A percentile compares a stretch with the other conserved stretches of the same genome.
Conservation (phyloP, 495 filamentous ascomycete species). For the Neurospora sp. region DNA sequence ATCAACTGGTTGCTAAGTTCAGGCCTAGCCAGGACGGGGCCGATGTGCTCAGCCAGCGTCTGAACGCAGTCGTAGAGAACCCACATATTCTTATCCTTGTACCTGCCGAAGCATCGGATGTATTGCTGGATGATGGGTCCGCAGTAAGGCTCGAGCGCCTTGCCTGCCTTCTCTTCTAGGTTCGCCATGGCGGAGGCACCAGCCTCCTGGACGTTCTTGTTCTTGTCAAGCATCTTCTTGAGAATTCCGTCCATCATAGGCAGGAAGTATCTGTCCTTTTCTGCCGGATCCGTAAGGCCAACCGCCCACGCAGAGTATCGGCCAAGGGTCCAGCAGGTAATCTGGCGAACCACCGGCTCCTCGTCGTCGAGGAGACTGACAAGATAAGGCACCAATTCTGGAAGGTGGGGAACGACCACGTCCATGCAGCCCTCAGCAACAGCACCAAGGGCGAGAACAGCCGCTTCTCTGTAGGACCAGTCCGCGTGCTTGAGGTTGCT, state of each 20-base stretch:
- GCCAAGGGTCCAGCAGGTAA: conserved; percentile 95
- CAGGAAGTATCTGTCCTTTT: conserved; percentile 73
- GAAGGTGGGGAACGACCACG: conserved; percentile 81
- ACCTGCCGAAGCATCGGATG: conserved; percentile 81
- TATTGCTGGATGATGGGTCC: conserved; percentile 87
- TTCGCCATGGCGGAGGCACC: conserved; percentile 94
- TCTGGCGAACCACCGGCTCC: conserved; percentile 90
- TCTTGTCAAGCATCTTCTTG: conserved; percentile 85
- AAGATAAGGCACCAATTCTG: conserved; percentile 82
- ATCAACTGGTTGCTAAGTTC: conserved; percentile 78
- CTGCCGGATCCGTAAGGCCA: conserved; percentile 51
- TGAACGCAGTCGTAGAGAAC: conserved; percentile 98
- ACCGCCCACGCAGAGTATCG: conserved; percentile 93
- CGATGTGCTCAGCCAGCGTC: conserved; percentile 88
- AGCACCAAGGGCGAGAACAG: conserved; percentile 88
- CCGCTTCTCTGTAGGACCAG: conserved; percentile 90
- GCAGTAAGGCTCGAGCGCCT: conserved; percentile 71
- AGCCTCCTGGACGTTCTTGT: conserved; percentile 96
- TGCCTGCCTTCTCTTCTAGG: conserved; percentile 86
- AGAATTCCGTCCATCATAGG: conserved; percentile 98
- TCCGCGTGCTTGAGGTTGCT: conserved; percentile 79
- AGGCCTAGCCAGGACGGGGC: conserved; percentile 63
- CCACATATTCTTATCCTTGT: conserved; percentile 98
- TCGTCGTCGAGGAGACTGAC: conserved; percentile 75
- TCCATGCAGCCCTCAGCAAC: conserved; percentile 93